These are phyloP conservation scores for Eucalyptus viminalis DNA, from an alignment of 345 rosid species.

Conservation along the genomic window DNA sequence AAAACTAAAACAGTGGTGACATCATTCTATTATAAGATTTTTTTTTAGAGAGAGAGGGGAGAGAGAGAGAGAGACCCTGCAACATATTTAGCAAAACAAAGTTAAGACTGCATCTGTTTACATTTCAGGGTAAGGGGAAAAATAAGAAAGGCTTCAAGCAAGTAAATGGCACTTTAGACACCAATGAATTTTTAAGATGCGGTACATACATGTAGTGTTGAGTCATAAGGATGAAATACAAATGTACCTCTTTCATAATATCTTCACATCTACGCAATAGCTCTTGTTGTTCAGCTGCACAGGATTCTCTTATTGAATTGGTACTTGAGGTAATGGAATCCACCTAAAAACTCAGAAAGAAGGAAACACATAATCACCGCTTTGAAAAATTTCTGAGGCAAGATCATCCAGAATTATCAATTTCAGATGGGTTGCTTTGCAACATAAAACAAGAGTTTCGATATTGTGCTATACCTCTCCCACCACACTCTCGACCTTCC, in stretches of 20 bases:
- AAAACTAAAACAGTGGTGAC: background rate
- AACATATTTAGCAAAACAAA: background rate
- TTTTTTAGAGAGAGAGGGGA: background rate
- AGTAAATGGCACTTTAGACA: background rate
- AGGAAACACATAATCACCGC: background rate
- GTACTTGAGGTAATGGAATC: conserved; percentile 49
- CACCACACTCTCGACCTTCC: conserved; percentile 55
- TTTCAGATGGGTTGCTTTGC: background rate
- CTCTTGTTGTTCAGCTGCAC: conserved; percentile 42
- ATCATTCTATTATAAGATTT: background rate
- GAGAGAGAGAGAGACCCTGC: background rate
- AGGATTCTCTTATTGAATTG: conserved; percentile 42
- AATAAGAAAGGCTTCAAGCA: background rate
- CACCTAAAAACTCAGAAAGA: conserved; percentile 22
- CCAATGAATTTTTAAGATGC: background rate
- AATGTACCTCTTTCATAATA: conserved; percentile 50
- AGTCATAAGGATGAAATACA: background rate
- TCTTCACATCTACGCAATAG: conserved; percentile 47
- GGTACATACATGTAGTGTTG: too few relatives aligned
- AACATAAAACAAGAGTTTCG: background rate
- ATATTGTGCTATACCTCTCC: conserved; percentile 34
- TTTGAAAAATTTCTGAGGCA: background rate
- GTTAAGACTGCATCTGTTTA: background rate
- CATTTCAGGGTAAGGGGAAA: background rate
- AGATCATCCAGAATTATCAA: background rate